Percentiles rank a stretch among this genome's conserved stretches.
These are phyloP conservation scores for Monosporascus cannonballus DNA, from an alignment of 2,329 filamentous ascomycete genomes.

Conservation along the genomic window DNA sequence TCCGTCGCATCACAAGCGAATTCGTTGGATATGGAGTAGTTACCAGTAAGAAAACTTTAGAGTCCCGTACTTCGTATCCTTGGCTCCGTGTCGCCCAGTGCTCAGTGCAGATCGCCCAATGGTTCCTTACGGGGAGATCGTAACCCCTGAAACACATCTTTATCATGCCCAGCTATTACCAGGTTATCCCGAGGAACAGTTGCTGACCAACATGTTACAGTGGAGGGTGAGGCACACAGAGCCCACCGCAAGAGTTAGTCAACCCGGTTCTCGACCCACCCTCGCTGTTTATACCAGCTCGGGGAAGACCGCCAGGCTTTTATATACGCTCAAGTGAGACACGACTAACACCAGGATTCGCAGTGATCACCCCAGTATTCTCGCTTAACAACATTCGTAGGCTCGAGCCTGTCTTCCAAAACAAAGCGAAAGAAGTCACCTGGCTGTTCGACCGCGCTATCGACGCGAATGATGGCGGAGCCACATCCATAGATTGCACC, in stretches of 20 bases:
- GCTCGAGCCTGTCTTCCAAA: conserved; percentile 2
- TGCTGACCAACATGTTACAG: conserved; percentile 1
- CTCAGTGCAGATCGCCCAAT: too few species aligned
- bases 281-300: too few species aligned
- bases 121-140: too few species aligned
- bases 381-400: conserved; percentile 6
- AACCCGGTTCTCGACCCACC: not conserved
- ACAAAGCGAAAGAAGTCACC: not conserved
- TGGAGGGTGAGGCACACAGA: conserved; percentile 8
- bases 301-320: too few species aligned
- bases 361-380: conserved; percentile 3
- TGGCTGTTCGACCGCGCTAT: not conserved
- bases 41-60: not conserved
- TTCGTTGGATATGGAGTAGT: conserved; percentile 5
- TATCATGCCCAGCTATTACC: too few species aligned
- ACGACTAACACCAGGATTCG: not conserved
- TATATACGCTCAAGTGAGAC: not conserved
- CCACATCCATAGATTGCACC: conserved; percentile 6
- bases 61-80: not conserved
- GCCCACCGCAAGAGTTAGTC: conserved; percentile 6
- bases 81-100: not conserved
- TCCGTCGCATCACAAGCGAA: conserved; percentile 5
- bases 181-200: not conserved
- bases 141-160: too few species aligned
- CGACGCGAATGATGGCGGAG: not conserved